Conservation (phyloP, 257 asterid genomes). For the Solanum medicagineum region DNA sequence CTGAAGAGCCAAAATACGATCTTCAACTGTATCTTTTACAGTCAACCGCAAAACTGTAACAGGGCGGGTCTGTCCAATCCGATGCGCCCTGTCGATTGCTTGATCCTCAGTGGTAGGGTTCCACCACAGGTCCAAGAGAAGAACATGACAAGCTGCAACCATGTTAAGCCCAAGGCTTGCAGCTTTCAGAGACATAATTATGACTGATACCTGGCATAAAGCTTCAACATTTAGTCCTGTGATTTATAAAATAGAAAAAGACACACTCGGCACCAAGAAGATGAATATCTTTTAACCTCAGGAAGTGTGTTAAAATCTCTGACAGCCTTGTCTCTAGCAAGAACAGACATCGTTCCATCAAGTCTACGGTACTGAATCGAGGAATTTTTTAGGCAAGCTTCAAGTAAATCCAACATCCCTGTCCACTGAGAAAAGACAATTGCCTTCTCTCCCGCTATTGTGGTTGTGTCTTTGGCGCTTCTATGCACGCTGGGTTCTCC, state of each 20-base stretch:
- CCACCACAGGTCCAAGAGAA: conserved; percentile 99
- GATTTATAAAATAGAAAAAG: not conserved
- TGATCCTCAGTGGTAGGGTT: conserved; percentile 99
- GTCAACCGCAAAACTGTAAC: conserved; percentile 87
- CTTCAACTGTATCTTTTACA: conserved; percentile 93
- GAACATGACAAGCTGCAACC: conserved; percentile 93
- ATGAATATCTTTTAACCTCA: conserved; percentile 35
- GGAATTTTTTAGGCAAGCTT: conserved; percentile 50
- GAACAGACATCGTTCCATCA: conserved; percentile 88
- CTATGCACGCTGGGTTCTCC: conserved; percentile 5
- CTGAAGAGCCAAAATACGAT: conserved; percentile 95
- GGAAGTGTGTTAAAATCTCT: conserved; percentile 86
- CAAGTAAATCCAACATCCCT: conserved; percentile 94
- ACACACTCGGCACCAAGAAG: not conserved
- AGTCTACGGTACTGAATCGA: conserved; percentile 82
- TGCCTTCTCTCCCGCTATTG: conserved; percentile 64
- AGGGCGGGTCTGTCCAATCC: conserved; percentile 93
- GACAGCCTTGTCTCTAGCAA: conserved; percentile 90
- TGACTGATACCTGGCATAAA: conserved; percentile 60
- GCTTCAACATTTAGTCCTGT: not conserved
- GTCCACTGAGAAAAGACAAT: conserved; percentile 99
- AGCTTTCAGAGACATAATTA: conserved; percentile 96
- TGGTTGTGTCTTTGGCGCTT: conserved; percentile 9
- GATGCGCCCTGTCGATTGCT: conserved; percentile 96
- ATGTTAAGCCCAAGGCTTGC: conserved; percentile 97